Conservation (phyloP, 2,329 filamentous ascomycete genomes). For the Aspergillus pseudotamarii region DNA sequence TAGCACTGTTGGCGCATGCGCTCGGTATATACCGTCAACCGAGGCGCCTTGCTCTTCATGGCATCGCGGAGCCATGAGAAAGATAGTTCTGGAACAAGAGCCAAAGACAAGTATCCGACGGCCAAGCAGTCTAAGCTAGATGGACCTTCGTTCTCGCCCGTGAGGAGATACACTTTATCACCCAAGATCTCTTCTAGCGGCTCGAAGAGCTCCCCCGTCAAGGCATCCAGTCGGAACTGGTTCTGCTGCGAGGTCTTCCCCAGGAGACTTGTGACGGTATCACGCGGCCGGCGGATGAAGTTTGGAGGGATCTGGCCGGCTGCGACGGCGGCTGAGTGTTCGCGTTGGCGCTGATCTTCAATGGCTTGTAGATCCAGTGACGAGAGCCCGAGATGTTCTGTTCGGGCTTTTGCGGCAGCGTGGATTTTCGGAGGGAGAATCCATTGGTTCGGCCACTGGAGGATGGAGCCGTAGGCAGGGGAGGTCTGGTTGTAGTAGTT, state of each 20-base stretch:
- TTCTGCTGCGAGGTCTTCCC: conserved; percentile 69
- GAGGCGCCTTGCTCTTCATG: conserved; percentile 54
- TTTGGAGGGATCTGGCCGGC: conserved; percentile 48
- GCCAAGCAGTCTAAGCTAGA: conserved; percentile 77
- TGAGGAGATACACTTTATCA: conserved; percentile 59
- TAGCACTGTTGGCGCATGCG: conserved; percentile 43
- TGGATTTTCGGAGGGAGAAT: conserved; percentile 76
- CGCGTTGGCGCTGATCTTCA: conserved; percentile 43
- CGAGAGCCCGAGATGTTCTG: conserved; percentile 69
- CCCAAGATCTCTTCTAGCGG: conserved; percentile 68
- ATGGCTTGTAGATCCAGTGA: conserved; percentile 64
- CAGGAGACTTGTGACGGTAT: conserved; percentile 64
- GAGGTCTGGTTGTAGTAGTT: conserved; percentile 81
- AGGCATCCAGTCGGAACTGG: conserved; percentile 73
- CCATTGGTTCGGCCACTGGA: conserved; percentile 88
- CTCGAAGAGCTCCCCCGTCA: conserved; percentile 71
- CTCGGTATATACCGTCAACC: conserved; percentile 49
- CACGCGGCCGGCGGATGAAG: conserved; percentile 58
- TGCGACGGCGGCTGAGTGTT: conserved; percentile 42
- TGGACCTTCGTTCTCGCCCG: conserved; percentile 46
- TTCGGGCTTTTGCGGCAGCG: conserved; percentile 68
- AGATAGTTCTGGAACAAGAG: conserved; percentile 65
- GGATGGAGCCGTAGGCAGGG: conserved; percentile 75
- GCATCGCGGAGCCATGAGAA: conserved; percentile 64
- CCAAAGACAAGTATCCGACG: conserved; percentile 76